Base-by-base conservation (phyloP, 2,329 filamentous ascomycete species). In the Metarhizium guizhouense region DNA sequence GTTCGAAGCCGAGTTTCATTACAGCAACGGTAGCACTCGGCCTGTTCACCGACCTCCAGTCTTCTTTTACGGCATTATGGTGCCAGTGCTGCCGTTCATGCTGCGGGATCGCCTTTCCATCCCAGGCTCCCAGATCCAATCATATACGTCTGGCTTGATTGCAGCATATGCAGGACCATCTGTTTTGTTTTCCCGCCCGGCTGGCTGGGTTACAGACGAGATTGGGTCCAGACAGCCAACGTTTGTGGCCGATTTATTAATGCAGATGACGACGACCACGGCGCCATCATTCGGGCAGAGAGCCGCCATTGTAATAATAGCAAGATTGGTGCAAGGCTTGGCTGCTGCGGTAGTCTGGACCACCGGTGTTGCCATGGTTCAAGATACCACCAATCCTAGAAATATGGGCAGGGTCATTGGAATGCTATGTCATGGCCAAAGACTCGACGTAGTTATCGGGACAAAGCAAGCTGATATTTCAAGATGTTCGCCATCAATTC, bases 51-150 rank as follows among this genome's bases (percentile, higher is more conserved):
- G 57, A 58, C 29, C 42, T 25, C n/a, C n/a, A n/a, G n/a, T 56
- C 5, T 56, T 58, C 25, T 54, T 58, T 8, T 58, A 54, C 30
- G 57, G 57, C 25, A 56, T 58, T 20, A n/a, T 58, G 32, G 54
- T 58, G 10, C 57, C 54, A 18, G 18, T 56, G 13, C 50, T 58
- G 11, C 57, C 57, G 1, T 58, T 58, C 11, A 1, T 56, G 40
- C 52, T 58, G 47, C 51, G 45, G 20, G 52, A 58, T 40, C 57
- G 54, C 16, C 48, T 58, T 8, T 18, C 20, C 40, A 48, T 56
- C 8, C 51, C 49, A n/a, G 14, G 54, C 52, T 54, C 11, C 36
- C 6, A 42, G 10, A 47, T 55, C 6, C 54, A 55, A 29, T 2
- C 3, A 0, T 20, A 42, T 52, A 18, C 36, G 5, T 55, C 49